A percentile compares a stretch with the other conserved stretches of the same genome.
These are phyloP conservation scores for Phytophthora litchii DNA, from an alignment of 352 stramenopile genomes.

Conservation along the genomic window DNA sequence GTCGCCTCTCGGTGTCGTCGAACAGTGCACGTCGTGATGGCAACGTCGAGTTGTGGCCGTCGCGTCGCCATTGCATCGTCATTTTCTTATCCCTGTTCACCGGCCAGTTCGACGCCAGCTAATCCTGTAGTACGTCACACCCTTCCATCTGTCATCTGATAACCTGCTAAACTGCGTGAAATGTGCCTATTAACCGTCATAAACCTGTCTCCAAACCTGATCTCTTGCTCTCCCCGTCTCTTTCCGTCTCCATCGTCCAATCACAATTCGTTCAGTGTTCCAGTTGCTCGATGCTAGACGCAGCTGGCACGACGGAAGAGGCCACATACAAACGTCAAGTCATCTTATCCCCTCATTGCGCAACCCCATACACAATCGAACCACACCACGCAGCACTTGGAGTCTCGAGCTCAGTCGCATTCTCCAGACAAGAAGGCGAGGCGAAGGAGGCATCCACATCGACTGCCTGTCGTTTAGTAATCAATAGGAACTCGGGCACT, in stretches of 20 bases:
- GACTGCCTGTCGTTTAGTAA: no score
- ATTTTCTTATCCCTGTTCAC: constrained; percentile 22
- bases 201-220: background rate
- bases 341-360: constrained; percentile 11
- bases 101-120: constrained; percentile 7
- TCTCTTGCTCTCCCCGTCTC: constrained; percentile 10
- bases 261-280: constrained; percentile 26
- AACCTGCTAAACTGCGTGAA: background rate
- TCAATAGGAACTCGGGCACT: no score
- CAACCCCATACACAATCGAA: constrained; percentile 32
- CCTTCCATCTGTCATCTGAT: constrained; percentile 1
- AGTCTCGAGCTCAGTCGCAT: constrained; percentile 28
- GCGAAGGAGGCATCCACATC: constrained; percentile 3
- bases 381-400: constrained; percentile 21
- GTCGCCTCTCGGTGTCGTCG: constrained; percentile 12
- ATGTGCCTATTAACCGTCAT: background rate
- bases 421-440: constrained; percentile 34
- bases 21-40: constrained; percentile 4
- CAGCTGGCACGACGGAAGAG: constrained; percentile 35
- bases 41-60: constrained; percentile 13
- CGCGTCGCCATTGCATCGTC: constrained; percentile 16
- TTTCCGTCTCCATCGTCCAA: constrained; percentile 10
- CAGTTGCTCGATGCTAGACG: constrained; percentile 22
- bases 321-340: constrained; percentile 17
- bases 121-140: constrained; percentile 17